Conservation (phyloP, 129 eudicot genomes). For the Flaveria brownii region DNA sequence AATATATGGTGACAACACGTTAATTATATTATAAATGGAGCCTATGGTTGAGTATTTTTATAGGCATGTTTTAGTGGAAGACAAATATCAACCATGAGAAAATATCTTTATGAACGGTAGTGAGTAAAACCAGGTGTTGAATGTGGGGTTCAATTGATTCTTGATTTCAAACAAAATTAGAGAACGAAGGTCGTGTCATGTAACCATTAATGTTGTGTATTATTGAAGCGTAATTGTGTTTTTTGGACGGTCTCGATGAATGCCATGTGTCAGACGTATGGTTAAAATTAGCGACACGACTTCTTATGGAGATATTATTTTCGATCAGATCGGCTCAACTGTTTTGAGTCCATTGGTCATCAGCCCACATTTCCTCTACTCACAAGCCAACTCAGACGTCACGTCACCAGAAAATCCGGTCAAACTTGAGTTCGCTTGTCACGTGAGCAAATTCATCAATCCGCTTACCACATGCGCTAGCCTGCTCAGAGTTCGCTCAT, state of each 20-base stretch:
- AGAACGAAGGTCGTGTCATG: background rate
- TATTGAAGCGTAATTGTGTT: background rate
- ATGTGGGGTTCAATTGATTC: constrained; percentile 16
- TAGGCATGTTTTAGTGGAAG: constrained; percentile 23
- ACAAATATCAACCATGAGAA: constrained; percentile 28
- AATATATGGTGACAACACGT: constrained; percentile 22
- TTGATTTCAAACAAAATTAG: constrained; percentile 1
- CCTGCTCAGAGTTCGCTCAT: too few relatives aligned
- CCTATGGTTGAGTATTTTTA: constrained; percentile 29
- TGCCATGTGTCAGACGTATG: background rate
- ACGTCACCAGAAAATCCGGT: too few relatives aligned
- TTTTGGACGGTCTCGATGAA: background rate
- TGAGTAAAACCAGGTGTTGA: constrained; percentile 35
- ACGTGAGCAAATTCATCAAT: too few relatives aligned
- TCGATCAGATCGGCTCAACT: too few relatives aligned
- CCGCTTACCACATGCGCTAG: too few relatives aligned
- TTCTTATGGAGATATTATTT: too few relatives aligned
- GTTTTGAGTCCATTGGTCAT: too few relatives aligned
- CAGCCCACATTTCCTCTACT: too few relatives aligned
- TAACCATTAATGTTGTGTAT: background rate
- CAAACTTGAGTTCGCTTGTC: too few relatives aligned
- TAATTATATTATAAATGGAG: constrained; percentile 4
- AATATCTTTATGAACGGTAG: constrained; percentile 31
- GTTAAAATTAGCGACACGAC: background rate
- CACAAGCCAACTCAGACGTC: too few relatives aligned